Percentiles rank a stretch among this genome's conserved stretches.
Conservation (phyloP, 108 stramenopile species). For the Tribonema minus region DNA sequence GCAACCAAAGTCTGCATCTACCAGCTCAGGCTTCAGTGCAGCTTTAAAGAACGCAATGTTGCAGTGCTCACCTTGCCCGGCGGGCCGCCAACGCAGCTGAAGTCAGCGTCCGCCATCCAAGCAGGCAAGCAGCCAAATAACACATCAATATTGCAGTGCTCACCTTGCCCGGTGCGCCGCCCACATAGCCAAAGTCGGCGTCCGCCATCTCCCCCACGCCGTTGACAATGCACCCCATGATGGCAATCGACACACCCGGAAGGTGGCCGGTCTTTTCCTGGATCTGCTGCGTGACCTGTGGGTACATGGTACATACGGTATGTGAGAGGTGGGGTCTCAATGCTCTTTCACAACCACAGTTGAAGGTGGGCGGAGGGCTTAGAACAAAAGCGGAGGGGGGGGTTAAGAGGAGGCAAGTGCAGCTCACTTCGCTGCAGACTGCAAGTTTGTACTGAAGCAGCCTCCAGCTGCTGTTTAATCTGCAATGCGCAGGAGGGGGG, state of each 20-base stretch:
- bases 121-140: too few species aligned
- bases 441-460: too few species aligned
- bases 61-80: constrained; percentile 83
- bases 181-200: constrained; percentile 94
- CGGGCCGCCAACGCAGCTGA: constrained; percentile 87
- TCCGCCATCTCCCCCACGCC: constrained; percentile 95
- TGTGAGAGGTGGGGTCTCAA: too few species aligned
- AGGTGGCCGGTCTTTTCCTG: constrained; percentile 84
- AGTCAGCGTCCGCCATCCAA: constrained; percentile 98
- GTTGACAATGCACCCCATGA: constrained; percentile 98
- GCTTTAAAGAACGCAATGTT: too few species aligned
- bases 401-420: not conserved
- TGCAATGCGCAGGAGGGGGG: too few species aligned
- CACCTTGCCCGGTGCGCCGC: constrained; percentile 85
- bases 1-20: too few species aligned
- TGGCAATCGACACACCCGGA: constrained; percentile 92
- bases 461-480: too few species aligned
- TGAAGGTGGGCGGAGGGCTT: too few species aligned
- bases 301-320: too few species aligned
- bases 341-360: too few species aligned
- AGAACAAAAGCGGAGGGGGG: too few species aligned
- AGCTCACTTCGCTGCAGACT: not conserved
- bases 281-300: constrained; percentile 76
- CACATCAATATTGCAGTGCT: not conserved
- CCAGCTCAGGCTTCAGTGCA: too few species aligned